phyloP scores from a whole-genome alignment of 352 stramenopile genomes.

The Phytophthora multivora region DNA sequence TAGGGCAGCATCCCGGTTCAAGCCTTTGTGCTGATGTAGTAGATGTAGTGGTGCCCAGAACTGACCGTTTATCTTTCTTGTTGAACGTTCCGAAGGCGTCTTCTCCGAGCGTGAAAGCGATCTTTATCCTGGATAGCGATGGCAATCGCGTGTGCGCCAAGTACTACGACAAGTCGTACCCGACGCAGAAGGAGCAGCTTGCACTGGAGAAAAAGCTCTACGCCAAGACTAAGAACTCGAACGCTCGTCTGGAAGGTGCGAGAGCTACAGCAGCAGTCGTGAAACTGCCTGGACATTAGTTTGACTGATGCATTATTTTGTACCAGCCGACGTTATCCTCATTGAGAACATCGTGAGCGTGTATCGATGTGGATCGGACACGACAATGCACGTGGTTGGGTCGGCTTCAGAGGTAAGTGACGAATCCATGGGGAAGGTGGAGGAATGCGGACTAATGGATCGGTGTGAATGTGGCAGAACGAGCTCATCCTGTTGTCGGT shows the following conservation, averaged over 20 bases:
- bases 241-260: constrained; percentile 80
- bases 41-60: not conserved
- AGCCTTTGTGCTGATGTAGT: not conserved
- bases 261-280: not conserved
- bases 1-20: not conserved
- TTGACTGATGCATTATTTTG: constrained; percentile 9
- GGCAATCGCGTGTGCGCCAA: constrained; percentile 91
- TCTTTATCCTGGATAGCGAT: constrained; percentile 89
- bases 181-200: constrained; percentile 84
- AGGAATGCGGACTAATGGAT: constrained; percentile 8
- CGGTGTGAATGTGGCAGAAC: constrained; percentile 56
- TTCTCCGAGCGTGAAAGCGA: constrained; percentile 86
- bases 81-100: constrained; percentile 41
- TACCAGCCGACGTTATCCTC: constrained; percentile 84
- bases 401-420: constrained; percentile 68
- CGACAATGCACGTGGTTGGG: constrained; percentile 90
- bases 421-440: not conserved
- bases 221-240: constrained; percentile 91
- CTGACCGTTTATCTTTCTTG: constrained; percentile 7
- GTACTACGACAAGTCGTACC: constrained; percentile 92
- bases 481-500: constrained; percentile 90
- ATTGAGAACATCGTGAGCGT: constrained; percentile 92
- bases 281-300: not conserved
- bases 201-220: constrained; percentile 91
- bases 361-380: constrained; percentile 87